A percentile compares a stretch with the other conserved stretches of the same genome.
phyloP scores from a whole-genome alignment of 2,329 filamentous ascomycete species.

The Botrytis pseudocinerea region DNA sequence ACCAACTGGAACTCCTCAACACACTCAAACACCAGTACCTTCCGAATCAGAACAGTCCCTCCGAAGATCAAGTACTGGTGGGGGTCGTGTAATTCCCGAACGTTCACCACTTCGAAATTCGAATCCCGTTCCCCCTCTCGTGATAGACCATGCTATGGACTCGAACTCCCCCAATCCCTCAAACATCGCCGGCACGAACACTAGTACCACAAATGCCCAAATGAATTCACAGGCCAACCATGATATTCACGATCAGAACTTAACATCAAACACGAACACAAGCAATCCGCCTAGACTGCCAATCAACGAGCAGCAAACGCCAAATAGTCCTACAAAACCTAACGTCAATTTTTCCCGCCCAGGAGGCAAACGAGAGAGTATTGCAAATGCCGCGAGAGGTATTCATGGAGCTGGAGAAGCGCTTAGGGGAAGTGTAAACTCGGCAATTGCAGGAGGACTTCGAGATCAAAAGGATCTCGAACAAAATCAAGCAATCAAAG shows the following conservation, averaged over 20 bases:
- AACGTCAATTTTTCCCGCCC: constrained; percentile 20
- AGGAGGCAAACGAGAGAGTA: constrained; percentile 8
- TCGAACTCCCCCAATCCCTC: not conserved
- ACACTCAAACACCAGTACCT: not conserved
- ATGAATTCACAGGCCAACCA: constrained; percentile 1
- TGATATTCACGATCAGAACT: not conserved
- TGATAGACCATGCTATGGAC: constrained; percentile 4
- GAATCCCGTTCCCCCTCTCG: constrained; percentile 11
- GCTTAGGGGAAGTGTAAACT: constrained; percentile 17
- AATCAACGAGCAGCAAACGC: constrained; percentile 8
- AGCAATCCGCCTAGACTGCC: not conserved
- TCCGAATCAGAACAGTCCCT: not conserved
- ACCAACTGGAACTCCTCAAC: not conserved
- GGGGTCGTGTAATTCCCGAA: constrained; percentile 21
- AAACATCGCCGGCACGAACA: not conserved
- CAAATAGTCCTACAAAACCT: not conserved
- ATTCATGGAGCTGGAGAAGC: constrained; percentile 23
- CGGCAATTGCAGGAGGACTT: constrained; percentile 17
- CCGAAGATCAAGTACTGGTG: constrained; percentile 17
- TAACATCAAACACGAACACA: not conserved
- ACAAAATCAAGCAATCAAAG: constrained; percentile 14
- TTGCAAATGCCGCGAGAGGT: constrained; percentile 12
- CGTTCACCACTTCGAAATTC: constrained; percentile 22
- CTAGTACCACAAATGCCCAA: not conserved
- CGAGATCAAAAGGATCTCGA: constrained; percentile 15